Evolutionary conservation across 208 protist species (phyloP), one percentile per base, ranked within the genome.

Genomic region (Leishmania martiniquensis): DNA sequence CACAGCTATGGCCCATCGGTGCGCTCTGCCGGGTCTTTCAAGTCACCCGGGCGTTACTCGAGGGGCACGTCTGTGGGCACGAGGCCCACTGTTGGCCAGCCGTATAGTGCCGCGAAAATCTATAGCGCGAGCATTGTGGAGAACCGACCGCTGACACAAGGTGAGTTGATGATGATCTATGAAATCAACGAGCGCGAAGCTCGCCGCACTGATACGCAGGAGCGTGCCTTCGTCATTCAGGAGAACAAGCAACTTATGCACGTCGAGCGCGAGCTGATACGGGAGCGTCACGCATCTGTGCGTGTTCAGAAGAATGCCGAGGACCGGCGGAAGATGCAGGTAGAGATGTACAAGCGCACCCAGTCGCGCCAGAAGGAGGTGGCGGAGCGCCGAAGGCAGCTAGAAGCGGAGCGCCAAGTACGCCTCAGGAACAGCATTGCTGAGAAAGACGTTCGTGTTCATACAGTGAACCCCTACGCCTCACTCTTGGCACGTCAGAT

Each of bases 171-270:
- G 6, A 79, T 88, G 77, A 76, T 93, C 34, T 80, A 88, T 6
- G 84, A 91, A 32, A 95, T 93, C 76, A 77, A 89, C 59, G 88
- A 93, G 75, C 84, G 87, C 13, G 89, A 95, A 74, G 71, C 82
- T 25, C 81, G 77, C 67, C 76, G 73, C 34, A 51, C 75, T 44
- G 89, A 92, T 54, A 83, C 75, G 45, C 83, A 73, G 44, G 76
- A 87, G 32, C 85, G 91, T 69, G 82, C 84, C 20, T 59, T 47
- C 34, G 54, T 81, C 32, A 74, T 83, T 25, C 75, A 85, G 68
- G 83, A 90, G 72, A 82, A 76, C 67, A 85, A 74, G 60, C 69
- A 90, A 66, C 62, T 88, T 15, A 80, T 80, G 52, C 57, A 77
- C 25, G 51, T 95, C 13, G 78, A 89, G 70, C 74, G 76, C 57